These are phyloP conservation scores for Leptographium wingfieldii DNA, from an alignment of 2,329 filamentous ascomycete species.

Conservation along the genomic window DNA sequence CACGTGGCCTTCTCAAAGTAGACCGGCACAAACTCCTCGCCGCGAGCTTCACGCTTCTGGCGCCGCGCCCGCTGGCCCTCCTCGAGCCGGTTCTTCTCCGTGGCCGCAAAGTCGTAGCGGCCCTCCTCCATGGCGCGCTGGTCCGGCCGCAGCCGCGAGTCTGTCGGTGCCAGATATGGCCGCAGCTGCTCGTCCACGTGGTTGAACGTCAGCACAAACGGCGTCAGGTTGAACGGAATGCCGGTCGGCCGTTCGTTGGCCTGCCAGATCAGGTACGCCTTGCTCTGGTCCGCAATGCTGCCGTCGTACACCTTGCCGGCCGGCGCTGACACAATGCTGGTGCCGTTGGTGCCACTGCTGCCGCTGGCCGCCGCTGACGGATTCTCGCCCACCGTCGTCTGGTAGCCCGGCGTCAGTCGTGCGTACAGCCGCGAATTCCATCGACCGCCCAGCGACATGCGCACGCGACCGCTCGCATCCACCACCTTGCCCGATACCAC, in stretches of 20 bases:
- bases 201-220: constrained; percentile 91
- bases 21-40: constrained; percentile 69
- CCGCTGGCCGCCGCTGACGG: background rate
- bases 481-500: constrained; percentile 78
- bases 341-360: constrained; percentile 1
- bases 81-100: constrained; percentile 89
- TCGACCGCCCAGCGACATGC: constrained; percentile 80
- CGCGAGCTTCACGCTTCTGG: constrained; percentile 57
- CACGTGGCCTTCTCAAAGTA: constrained; percentile 73
- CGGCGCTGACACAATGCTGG: constrained; percentile 21
- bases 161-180: constrained; percentile 74
- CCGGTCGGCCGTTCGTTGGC: constrained; percentile 66
- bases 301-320: constrained; percentile 25
- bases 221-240: constrained; percentile 94
- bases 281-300: constrained; percentile 50
- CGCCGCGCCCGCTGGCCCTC: constrained; percentile 76
- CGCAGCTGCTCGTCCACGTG: constrained; percentile 73
- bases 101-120: constrained; percentile 85
- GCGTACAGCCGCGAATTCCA: constrained; percentile 99
- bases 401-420: constrained; percentile 80
- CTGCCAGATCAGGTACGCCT: constrained; percentile 89
- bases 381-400: constrained; percentile 55
- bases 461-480: constrained; percentile 64
- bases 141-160: constrained; percentile 84
- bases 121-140: constrained; percentile 98